phyloP scores from a whole-genome alignment of 2,329 filamentous ascomycete species.

The Tetracladium maxilliforme region DNA sequence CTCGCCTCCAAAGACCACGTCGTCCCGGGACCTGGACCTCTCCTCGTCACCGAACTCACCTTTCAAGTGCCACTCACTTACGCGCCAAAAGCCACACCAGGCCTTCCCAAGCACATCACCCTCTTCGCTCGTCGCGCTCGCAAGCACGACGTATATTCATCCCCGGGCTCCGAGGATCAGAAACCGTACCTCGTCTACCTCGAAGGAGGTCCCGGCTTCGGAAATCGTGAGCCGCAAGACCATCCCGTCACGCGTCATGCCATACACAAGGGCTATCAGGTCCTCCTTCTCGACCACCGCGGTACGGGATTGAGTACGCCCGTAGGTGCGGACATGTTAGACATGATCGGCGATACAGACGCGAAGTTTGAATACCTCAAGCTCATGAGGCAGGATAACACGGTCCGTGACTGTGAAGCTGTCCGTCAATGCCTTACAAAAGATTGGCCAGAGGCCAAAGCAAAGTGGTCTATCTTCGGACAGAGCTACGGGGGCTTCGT shows the following conservation, averaged over 20 bases:
- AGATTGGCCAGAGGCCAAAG: conserved; percentile 52
- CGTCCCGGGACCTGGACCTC: conserved; percentile 37
- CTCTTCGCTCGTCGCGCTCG: conserved; percentile 66
- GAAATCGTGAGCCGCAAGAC: conserved; percentile 61
- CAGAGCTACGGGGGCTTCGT: conserved; percentile 92
- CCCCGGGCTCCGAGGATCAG: conserved; percentile 18
- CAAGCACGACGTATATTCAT: conserved; percentile 40
- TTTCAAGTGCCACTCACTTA: conserved; percentile 86
- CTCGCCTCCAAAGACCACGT: neutral
- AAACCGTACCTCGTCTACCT: conserved; percentile 57
- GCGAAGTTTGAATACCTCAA: conserved; percentile 71
- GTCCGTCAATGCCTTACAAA: conserved; percentile 61
- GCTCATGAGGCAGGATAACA: conserved; percentile 77
- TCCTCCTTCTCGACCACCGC: conserved; percentile 79
- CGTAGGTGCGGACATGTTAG: conserved; percentile 59
- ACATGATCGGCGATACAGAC: conserved; percentile 42
- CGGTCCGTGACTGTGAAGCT: conserved; percentile 80
- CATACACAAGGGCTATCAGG: conserved; percentile 69
- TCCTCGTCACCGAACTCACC: conserved; percentile 67
- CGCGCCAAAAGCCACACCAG: conserved; percentile 63
- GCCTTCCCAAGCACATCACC: conserved; percentile 43
- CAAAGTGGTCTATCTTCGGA: conserved; percentile 75
- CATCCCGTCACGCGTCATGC: conserved; percentile 55
- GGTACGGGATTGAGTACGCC: conserved; percentile 78
- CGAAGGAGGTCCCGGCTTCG: conserved; percentile 75